Base-by-base conservation (phyloP, 2,329 filamentous ascomycete genomes). In the Penicillium sp. region DNA sequence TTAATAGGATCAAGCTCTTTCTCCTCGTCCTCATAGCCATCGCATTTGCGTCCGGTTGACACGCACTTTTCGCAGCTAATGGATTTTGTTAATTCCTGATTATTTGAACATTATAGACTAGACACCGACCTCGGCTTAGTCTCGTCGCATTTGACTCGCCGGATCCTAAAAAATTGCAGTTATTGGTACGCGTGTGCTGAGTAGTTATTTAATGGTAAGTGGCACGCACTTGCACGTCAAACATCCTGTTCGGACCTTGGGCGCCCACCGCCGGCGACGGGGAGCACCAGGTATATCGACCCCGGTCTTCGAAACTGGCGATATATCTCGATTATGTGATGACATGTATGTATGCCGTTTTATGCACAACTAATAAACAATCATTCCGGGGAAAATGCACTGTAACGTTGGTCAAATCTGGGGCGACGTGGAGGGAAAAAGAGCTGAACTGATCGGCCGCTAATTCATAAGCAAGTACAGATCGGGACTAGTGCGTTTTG, bases 131-230 rank as follows among this genome's bases (percentile, higher is more conserved):
- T 54, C 2, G 56, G 56, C 4, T 33, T 54, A 35, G 24, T 28
- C 35, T 58, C 56, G 33, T 58, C 56, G 28, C 56, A 58, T 53
- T 58, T 58, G 18, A 58, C 50, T 38, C 56, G 56, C 18, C 56
- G 56, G 20, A 58, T 51, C 20, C 56, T 58, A 16, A 9, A 47
- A 4, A 1, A 16, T 51, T 5, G 23, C 7, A 23, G 26, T 6
- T 18, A 16, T 47, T 30, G 46, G 24, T 23, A 30, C 12, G 20
- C 7, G 9, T 5, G 7, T 11, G 3, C 40, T 16, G 16, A 33
- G 16, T 14, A 35, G 9, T 24, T 5, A 46, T 18, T 28, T 33
- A 9, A 9, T 9, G 7, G 43, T 6, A n/a, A 47, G 26, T 20
- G 16, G 20, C 33, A 47, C 56, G 23, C 33, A 58, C 56, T 58